These are phyloP conservation scores for Phytophthora constricta DNA, from an alignment of 352 stramenopile species.

Conservation along the genomic window DNA sequence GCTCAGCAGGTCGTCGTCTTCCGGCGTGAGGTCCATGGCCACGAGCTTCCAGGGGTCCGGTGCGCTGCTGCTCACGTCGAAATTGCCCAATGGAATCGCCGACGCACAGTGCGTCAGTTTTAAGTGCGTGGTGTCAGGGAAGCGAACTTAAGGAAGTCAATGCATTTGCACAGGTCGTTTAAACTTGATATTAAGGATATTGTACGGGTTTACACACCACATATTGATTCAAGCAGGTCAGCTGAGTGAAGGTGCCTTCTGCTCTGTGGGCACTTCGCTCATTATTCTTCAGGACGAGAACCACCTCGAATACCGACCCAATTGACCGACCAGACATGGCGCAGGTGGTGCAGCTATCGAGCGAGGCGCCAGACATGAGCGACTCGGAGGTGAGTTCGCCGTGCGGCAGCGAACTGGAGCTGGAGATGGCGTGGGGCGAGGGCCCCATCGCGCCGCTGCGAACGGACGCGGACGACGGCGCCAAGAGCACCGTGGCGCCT, in stretches of 20 bases:
- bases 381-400: constrained; percentile 79
- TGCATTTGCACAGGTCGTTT: too few relatives aligned
- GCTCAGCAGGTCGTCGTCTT: constrained; percentile 89
- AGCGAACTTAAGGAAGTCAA: too few relatives aligned
- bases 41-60: constrained; percentile 1
- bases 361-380: constrained; percentile 39
- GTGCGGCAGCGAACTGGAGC: constrained; percentile 76
- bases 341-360: constrained; percentile 25
- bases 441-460: constrained; percentile 77
- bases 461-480: constrained; percentile 23
- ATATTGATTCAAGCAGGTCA: constrained; percentile 3
- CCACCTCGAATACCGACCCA: background rate
- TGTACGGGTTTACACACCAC: background rate
- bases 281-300: background rate
- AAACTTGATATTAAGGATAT: background rate
- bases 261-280: constrained; percentile 8
- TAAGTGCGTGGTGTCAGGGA: constrained; percentile 12
- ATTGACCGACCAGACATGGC: constrained; percentile 30
- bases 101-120: constrained; percentile 27
- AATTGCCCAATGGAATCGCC: constrained; percentile 36
- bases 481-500: constrained; percentile 20
- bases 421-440: constrained; percentile 82
- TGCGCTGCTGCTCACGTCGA: background rate
- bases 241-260: background rate
- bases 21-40: constrained; percentile 80